phyloP scores from a whole-genome alignment of 345 rosid genomes.

The Eucalyptus virginea region DNA sequence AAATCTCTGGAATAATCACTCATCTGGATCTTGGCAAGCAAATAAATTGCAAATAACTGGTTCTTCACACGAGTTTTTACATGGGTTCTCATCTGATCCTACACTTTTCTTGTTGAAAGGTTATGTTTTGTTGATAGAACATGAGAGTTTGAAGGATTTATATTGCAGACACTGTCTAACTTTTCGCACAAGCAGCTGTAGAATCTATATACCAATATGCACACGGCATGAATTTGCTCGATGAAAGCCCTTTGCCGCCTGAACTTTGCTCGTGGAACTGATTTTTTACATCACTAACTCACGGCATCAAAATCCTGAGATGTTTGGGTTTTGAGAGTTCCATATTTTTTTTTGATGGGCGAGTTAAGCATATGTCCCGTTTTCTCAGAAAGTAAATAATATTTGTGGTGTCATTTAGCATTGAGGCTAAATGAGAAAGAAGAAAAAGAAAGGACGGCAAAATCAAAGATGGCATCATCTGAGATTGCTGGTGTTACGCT shows the following conservation, averaged over 20 bases:
- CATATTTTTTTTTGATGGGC: background rate
- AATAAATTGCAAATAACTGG: background rate
- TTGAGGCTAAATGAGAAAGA: background rate
- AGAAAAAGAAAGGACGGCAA: background rate
- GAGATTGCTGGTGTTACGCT: background rate
- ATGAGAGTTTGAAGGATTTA: background rate
- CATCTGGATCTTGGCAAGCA: background rate
- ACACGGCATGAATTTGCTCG: background rate
- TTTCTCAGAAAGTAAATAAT: background rate
- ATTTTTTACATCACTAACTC: background rate
- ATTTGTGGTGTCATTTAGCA: background rate
- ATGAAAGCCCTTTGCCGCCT: background rate
- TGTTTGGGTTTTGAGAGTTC: background rate
- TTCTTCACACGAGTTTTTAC: background rate
- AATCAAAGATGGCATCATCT: background rate
- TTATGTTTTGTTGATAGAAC: background rate
- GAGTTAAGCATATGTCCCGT: background rate
- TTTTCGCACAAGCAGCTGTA: background rate
- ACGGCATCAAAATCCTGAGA: background rate
- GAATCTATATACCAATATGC: background rate
- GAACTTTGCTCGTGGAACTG: background rate
- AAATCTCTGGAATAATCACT: background rate
- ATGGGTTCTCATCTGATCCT: background rate
- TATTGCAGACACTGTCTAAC: too few relatives aligned
- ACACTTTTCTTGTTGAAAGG: background rate